Evolutionary conservation across 441 rosid genomes (phyloP).

Genomic region (Francoa sonchifolia): DNA sequence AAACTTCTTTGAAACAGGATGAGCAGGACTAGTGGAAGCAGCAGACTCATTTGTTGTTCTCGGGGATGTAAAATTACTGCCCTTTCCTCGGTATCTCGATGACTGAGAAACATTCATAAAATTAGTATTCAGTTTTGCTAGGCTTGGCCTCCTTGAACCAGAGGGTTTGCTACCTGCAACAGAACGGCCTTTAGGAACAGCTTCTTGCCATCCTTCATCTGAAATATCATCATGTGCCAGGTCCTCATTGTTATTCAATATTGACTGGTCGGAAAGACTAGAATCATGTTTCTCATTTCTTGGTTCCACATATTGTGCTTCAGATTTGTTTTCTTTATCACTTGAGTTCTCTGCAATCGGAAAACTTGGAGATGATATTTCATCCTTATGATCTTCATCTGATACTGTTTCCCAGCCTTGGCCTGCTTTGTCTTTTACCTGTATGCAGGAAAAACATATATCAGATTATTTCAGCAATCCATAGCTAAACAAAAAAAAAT

Average conservation of each 20-base stretch:
- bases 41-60: constrained; percentile 43
- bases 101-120: constrained; percentile 60
- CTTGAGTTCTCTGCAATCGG: constrained; percentile 33
- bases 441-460: constrained; percentile 16
- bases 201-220: constrained; percentile 89
- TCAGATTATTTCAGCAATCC: constrained; percentile 10
- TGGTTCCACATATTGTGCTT: constrained; percentile 36
- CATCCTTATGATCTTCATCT: constrained; percentile 65
- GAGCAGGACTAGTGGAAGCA: constrained; percentile 32
- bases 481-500: constrained; percentile 4
- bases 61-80: constrained; percentile 51
- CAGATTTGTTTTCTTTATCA: constrained; percentile 60
- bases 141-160: constrained; percentile 66
- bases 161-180: constrained; percentile 58
- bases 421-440: constrained; percentile 69
- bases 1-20: constrained; percentile 41
- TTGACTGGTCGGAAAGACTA: constrained; percentile 26
- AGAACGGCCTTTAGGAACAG: constrained; percentile 65
- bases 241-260: constrained; percentile 20
- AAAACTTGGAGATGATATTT: constrained; percentile 25
- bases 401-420: constrained; percentile 40
- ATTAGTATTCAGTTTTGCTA: constrained; percentile 85
- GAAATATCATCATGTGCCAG: constrained; percentile 31
- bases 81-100: constrained; percentile 61
- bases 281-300: constrained; percentile 39